These are phyloP conservation scores for Thamnidium elegans DNA, from an alignment of 192 early-diverging fungal genomes.

Conservation along the genomic window DNA sequence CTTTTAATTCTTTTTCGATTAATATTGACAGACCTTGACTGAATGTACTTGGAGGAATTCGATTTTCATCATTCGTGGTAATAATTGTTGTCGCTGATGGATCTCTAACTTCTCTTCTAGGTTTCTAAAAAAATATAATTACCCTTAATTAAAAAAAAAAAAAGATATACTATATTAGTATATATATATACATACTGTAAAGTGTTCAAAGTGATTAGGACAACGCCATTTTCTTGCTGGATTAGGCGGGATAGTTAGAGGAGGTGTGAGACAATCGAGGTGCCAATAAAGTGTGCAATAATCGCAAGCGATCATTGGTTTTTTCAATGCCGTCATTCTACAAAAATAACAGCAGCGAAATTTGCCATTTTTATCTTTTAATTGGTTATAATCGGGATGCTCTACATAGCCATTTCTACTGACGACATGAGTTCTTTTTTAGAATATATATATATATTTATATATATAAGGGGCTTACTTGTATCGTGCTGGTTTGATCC, in stretches of 20 bases:
- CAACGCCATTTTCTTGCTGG: conserved; percentile 52
- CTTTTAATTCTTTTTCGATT: conserved; percentile 1
- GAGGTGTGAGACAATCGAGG: conserved; percentile 51
- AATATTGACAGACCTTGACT: not conserved
- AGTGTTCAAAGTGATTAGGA: conserved; percentile 47
- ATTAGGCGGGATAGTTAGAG: conserved; percentile 46
- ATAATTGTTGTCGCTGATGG: not conserved
- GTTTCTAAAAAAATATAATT: not conserved
- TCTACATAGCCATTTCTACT: conserved; percentile 24
- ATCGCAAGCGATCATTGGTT: conserved; percentile 49
- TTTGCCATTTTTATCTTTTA: conserved; percentile 37
- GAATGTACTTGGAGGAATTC: not conserved
- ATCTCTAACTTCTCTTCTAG: not conserved
- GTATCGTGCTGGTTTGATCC: conserved; percentile 32
- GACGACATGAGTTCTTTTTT: not conserved
- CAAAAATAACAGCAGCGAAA: conserved; percentile 44
- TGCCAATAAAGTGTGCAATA: conserved; percentile 54
- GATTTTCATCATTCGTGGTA: not conserved
- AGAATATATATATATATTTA: no score
- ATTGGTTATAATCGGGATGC: conserved; percentile 29
- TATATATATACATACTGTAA: conserved; percentile 29
- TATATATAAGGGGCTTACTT: not conserved
- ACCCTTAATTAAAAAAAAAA: not conserved
- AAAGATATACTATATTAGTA: not conserved
- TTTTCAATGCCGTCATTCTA: conserved; percentile 34